Evolutionary conservation across 2,329 filamentous ascomycete genomes (phyloP), one percentile per base, ranked within the genome.

Genomic region (Penicillium verrucosum): DNA sequence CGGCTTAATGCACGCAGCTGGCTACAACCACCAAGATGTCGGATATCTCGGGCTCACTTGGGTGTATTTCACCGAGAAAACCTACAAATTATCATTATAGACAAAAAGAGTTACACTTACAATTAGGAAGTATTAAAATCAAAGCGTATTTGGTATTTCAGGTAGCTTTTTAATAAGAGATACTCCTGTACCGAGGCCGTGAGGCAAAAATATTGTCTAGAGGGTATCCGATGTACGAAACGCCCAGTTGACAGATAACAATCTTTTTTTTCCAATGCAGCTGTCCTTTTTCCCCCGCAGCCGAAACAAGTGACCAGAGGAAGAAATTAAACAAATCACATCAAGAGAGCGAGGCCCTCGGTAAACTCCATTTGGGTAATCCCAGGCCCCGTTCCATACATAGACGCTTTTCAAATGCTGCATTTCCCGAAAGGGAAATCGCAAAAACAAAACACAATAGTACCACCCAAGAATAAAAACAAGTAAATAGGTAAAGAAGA

Each of bases 331-430:
- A 56, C 29, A 41, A 57, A 47, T 50, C 47, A 59, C 58, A 41
- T 16, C 36, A 44, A 52, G 36, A 51, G 45, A 56, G 8, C 47
- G 48, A 51, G 37, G 47, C 44, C 48, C n/a, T 44, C 43, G 27
- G 56, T 58, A 53, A 57, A 65, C 63, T 61, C 62, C 63, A 30
- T 62, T 52, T 63, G 52, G 52, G 44, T 42, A 59, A 51, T 55
- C 55, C 57, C 27, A 41, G 56, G 56, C 54, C 63, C 54, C 49
- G 53, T 59, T 57, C 56, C 61, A 44, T 51, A 51, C 57, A 40
- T 54, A 54, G 48, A 42, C 62, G 61, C 58, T 65, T 65, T 66
- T 66, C 54, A 50, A 57, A 64, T 60, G 60, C 60, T 49, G 54
- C 46, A 21, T 46, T 59, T 40, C 58, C 37, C 50, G 29, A 32